These are phyloP conservation scores for Saxophila tyrrhenica DNA, from an alignment of 495 filamentous ascomycete genomes.

Conservation along the genomic window DNA sequence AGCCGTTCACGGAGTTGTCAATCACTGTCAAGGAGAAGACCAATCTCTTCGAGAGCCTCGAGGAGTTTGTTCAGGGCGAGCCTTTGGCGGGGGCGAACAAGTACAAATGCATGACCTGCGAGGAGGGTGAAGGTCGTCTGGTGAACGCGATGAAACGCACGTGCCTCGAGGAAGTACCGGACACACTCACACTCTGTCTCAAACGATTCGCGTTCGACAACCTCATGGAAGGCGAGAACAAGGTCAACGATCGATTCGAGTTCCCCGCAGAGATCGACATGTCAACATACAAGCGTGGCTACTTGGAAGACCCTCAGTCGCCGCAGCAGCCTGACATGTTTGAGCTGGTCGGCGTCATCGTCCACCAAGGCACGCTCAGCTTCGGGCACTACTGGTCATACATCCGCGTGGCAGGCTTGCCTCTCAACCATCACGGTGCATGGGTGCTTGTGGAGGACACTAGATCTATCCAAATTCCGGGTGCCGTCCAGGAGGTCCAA, in stretches of 20 bases:
- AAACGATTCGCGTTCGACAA: conserved; percentile 96
- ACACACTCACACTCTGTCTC: conserved; percentile 90
- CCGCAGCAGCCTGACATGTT: conserved; percentile 58
- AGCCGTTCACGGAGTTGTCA: conserved; percentile 90
- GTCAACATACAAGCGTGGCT: conserved; percentile 76
- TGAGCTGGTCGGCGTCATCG: conserved; percentile 82
- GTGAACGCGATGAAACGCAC: conserved; percentile 91
- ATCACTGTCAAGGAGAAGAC: conserved; percentile 94
- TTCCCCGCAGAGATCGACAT: conserved; percentile 83
- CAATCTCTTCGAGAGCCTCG: conserved; percentile 71
- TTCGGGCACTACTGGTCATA: conserved; percentile 97
- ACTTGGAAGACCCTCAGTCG: conserved; percentile 56
- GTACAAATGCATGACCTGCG: conserved; percentile 90
- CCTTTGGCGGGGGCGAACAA: conserved; percentile 98
- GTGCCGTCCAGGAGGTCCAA: conserved; percentile 46
- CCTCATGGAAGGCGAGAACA: conserved; percentile 68
- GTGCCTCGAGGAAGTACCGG: conserved; percentile 84
- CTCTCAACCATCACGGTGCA: conserved; percentile 33
- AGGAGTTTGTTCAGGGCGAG: conserved; percentile 90
- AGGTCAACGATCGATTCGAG: conserved; percentile 90
- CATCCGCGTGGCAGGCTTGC: conserved; percentile 62
- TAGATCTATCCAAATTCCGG: conserved; percentile 64
- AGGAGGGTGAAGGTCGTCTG: conserved; percentile 48
- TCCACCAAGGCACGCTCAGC: conserved; percentile 86
- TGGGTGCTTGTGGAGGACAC: conserved; percentile 97